These are phyloP conservation scores for Septoria linicola DNA, from an alignment of 2,329 filamentous ascomycete species.

Conservation along the genomic window DNA sequence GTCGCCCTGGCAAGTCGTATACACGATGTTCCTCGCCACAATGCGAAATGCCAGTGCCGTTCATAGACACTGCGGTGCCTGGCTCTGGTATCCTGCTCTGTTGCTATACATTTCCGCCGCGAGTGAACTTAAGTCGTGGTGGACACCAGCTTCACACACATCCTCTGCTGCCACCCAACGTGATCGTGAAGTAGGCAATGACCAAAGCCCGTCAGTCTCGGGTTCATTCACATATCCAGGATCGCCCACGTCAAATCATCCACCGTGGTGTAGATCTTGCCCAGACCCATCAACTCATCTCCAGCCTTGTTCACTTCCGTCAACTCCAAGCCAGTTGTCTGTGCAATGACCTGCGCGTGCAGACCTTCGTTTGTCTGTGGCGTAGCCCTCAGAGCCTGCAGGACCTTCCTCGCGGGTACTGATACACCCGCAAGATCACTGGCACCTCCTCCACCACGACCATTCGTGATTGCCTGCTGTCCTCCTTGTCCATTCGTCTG, in stretches of 20 bases:
- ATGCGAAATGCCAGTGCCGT: too few species aligned
- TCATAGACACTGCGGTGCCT: too few species aligned
- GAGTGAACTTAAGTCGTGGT: too few species aligned
- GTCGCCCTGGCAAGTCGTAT: too few species aligned
- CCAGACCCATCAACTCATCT: conserved; percentile 72
- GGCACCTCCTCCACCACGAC: conserved; percentile 37
- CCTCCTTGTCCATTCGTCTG: conserved; percentile 29
- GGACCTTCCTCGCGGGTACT: conserved; percentile 65
- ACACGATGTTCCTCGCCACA: too few species aligned
- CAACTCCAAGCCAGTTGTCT: conserved; percentile 62
- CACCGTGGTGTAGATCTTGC: conserved; percentile 83
- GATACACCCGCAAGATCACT: conserved; percentile 43
- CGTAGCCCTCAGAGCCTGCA: conserved; percentile 63
- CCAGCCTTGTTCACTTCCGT: conserved; percentile 73
- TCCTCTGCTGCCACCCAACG: not conserved
- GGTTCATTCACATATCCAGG: conserved; percentile 59
- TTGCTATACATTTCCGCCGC: too few species aligned
- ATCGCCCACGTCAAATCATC: conserved; percentile 92
- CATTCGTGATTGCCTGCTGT: conserved; percentile 25
- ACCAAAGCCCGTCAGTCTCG: not conserved
- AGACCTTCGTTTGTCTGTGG: conserved; percentile 78
- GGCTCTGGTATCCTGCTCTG: too few species aligned
- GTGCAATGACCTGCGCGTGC: conserved; percentile 74
- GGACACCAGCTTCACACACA: too few species aligned
- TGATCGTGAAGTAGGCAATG: not conserved